Conservation (phyloP, 352 stramenopile genomes). For the Phytophthora cryptogea region DNA sequence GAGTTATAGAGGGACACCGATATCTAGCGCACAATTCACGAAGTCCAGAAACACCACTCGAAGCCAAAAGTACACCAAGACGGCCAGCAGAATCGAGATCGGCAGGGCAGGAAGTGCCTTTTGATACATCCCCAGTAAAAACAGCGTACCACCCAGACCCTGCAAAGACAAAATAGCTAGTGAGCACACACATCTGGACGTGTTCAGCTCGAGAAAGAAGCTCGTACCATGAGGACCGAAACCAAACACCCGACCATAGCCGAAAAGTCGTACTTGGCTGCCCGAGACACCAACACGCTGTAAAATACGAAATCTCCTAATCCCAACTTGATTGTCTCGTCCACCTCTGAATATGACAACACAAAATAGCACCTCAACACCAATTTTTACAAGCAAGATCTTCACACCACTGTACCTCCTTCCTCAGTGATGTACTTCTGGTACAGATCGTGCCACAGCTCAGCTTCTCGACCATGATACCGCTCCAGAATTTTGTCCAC, state of each 20-base stretch:
- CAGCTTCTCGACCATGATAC: slow-evolving; percentile 71
- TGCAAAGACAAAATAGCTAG: slow-evolving; percentile 26
- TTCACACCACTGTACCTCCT: slow-evolving; percentile 36
- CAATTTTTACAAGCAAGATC: not conserved
- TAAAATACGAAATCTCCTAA: slow-evolving; percentile 99
- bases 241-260: slow-evolving; percentile 95
- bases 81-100: slow-evolving; percentile 90
- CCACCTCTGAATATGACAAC: slow-evolving; percentile 39
- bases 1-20: slow-evolving; percentile 38
- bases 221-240: slow-evolving; percentile 90
- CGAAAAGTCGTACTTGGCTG: slow-evolving; percentile 95
- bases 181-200: slow-evolving; percentile 10
- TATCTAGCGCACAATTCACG: slow-evolving; percentile 42
- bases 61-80: slow-evolving; percentile 85
- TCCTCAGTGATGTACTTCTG: slow-evolving; percentile 74
- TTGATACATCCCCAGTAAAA: slow-evolving; percentile 95
- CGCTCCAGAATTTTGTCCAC: slow-evolving; percentile 77
- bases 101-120: slow-evolving; percentile 96
- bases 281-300: slow-evolving; percentile 96
- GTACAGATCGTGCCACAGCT: slow-evolving; percentile 81
- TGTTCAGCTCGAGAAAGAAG: not conserved
- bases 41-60: slow-evolving; percentile 74
- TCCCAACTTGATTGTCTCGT: slow-evolving; percentile 93
- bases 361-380: slow-evolving; percentile 1
- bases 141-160: slow-evolving; percentile 93